Percentiles rank a stretch among this genome's conserved stretches.
Evolutionary conservation across 2,329 filamentous ascomycete genomes (phyloP).

Genomic region (Chaetomium olivaceum): DNA sequence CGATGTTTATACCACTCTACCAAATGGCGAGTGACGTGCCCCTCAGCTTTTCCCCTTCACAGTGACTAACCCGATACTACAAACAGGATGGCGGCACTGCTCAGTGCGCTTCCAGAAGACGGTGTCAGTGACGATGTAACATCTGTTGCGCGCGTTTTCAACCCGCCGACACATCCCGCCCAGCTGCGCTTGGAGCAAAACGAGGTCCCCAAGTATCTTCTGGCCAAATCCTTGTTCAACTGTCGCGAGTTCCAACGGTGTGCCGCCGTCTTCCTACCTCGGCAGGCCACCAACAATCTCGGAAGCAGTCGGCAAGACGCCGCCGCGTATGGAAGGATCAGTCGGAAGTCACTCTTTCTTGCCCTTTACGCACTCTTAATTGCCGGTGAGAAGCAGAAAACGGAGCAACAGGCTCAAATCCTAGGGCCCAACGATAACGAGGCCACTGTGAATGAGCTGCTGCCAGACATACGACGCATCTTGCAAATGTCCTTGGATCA

Average conservation of each 20-base stretch:
- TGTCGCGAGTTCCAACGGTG: neutral
- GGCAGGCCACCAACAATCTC: neutral
- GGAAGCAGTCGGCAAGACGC: neutral
- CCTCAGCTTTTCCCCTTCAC: neutral
- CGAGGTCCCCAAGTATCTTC: neutral
- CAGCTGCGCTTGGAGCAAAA: neutral
- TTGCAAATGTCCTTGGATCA: conserved; percentile 2
- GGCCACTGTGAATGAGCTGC: neutral
- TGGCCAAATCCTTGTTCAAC: neutral
- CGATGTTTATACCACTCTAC: conserved; percentile 5
- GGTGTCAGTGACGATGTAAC: neutral
- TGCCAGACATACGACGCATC: neutral
- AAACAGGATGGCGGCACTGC: conserved; percentile 5
- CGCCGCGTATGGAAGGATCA: neutral
- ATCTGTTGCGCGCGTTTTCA: neutral
- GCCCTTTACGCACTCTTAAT: neutral
- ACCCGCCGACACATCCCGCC: neutral
- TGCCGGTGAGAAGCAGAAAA: neutral
- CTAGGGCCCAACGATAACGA: neutral
- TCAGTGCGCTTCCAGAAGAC: conserved; percentile 2
- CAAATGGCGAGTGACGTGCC: conserved; percentile 3
- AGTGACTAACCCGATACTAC: neutral
- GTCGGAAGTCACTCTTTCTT: neutral
- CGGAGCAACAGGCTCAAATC: neutral
- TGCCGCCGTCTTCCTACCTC: conserved; percentile 1